Evolutionary conservation across 2,329 filamentous ascomycete species (phyloP).

Genomic region (Neonectria sp.): DNA sequence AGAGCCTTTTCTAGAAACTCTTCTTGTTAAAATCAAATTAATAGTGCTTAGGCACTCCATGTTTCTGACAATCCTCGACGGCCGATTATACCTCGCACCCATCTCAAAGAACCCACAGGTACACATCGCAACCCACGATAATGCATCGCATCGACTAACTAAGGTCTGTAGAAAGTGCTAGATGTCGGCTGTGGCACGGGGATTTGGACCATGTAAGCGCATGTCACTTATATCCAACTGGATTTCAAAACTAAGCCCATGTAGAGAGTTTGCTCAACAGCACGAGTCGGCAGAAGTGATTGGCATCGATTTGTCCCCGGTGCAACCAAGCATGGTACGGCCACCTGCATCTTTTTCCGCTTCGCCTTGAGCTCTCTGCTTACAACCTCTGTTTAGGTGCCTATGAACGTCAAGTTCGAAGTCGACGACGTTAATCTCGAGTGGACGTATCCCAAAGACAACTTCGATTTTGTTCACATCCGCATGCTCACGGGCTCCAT

Average conservation of each 20-base stretch:
- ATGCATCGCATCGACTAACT: not conserved
- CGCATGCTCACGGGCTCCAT: constrained; percentile 2
- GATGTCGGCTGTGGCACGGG: constrained; percentile 15
- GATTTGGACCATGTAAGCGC: constrained; percentile 13
- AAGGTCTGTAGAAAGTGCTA: not conserved
- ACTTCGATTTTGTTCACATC: constrained; percentile 25
- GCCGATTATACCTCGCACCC: constrained; percentile 6
- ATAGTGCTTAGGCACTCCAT: constrained; percentile 6
- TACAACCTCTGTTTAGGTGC: not conserved
- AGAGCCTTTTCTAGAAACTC: not conserved
- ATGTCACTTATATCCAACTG: not conserved
- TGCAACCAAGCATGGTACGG: constrained; percentile 9
- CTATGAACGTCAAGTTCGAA: constrained; percentile 4
- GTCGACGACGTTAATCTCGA: constrained; percentile 24
- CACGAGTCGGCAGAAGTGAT: constrained; percentile 16
- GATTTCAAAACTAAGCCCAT: not conserved
- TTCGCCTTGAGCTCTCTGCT: not conserved
- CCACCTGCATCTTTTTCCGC: not conserved
- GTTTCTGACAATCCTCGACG: constrained; percentile 13
- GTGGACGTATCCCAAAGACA: constrained; percentile 21
- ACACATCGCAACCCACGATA: not conserved
- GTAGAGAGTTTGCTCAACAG: constrained; percentile 12
- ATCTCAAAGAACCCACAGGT: not conserved
- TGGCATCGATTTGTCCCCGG: constrained; percentile 9
- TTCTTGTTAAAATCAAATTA: not conserved